Percentiles rank a stretch among this genome's conserved stretches.
Evolutionary conservation across 2,329 filamentous ascomycete genomes (phyloP).

Genomic region (Cladophialophora chaetospira): DNA sequence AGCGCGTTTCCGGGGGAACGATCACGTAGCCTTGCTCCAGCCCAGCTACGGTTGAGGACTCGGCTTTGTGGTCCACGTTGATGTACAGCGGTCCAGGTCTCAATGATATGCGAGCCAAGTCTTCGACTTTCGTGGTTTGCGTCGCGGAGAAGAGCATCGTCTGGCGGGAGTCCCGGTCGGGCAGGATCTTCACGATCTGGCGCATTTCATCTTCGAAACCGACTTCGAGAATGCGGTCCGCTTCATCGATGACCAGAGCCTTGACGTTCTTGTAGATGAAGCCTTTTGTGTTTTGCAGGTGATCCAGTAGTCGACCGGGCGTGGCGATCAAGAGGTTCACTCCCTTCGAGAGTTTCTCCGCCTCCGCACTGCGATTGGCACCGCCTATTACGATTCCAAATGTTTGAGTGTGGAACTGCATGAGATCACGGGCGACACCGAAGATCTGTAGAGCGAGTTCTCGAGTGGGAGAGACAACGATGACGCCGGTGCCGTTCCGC

Average conservation of each 20-base stretch:
- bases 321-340: slow-evolving; percentile 95
- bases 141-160: slow-evolving; percentile 99
- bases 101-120: slow-evolving; percentile 90
- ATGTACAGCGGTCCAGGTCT: slow-evolving; percentile 91
- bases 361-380: slow-evolving; percentile 86
- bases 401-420: slow-evolving; percentile 91
- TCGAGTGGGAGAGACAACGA: slow-evolving; percentile 89
- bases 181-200: slow-evolving; percentile 91
- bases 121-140: slow-evolving; percentile 97
- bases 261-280: slow-evolving; percentile 93
- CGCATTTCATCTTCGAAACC: slow-evolving; percentile 98
- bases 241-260: slow-evolving; percentile 92
- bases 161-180: slow-evolving; percentile 75
- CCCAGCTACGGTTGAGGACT: slow-evolving; percentile 88
- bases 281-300: slow-evolving; percentile 85
- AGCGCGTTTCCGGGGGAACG: slow-evolving; percentile 90
- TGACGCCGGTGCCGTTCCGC: slow-evolving; percentile 86
- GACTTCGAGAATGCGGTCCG: slow-evolving; percentile 92
- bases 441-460: slow-evolving; percentile 96
- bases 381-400: slow-evolving; percentile 96
- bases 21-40: slow-evolving; percentile 95
- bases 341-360: slow-evolving; percentile 90
- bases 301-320: slow-evolving; percentile 87
- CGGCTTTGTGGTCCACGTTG: slow-evolving; percentile 89
- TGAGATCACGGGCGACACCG: slow-evolving; percentile 87